phyloP scores from a whole-genome alignment of 495 filamentous ascomycete species.

The Annulohypoxylon moriforme region DNA sequence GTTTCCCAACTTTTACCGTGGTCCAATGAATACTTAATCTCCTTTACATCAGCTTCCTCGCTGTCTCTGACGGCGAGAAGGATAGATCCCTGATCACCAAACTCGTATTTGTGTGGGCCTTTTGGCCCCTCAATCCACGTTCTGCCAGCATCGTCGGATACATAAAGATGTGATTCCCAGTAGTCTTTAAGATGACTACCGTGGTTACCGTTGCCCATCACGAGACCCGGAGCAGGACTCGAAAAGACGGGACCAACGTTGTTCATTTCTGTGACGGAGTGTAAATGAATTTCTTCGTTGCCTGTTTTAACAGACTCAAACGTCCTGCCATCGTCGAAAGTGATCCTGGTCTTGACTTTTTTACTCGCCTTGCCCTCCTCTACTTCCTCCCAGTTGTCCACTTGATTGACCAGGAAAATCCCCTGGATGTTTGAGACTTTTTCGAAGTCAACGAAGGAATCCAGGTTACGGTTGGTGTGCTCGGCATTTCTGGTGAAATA shows the following conservation, averaged over 20 bases:
- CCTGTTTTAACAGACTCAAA: slow-evolving; percentile 66
- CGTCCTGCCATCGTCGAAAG: slow-evolving; percentile 90
- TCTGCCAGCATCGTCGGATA: slow-evolving; percentile 90
- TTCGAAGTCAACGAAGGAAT: slow-evolving; percentile 89
- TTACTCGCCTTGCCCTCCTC: slow-evolving; percentile 63
- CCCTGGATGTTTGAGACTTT: slow-evolving; percentile 90
- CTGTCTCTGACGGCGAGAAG: slow-evolving; percentile 84
- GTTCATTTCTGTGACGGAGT: slow-evolving; percentile 84
- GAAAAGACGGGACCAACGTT: slow-evolving; percentile 92
- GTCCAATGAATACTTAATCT: slow-evolving; percentile 82
- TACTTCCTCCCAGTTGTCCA: slow-evolving; percentile 85
- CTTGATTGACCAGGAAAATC: slow-evolving; percentile 87
- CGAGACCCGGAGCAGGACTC: slow-evolving; percentile 88
- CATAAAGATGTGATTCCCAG: slow-evolving; percentile 77
- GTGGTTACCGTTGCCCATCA: slow-evolving; percentile 93
- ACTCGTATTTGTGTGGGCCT: slow-evolving; percentile 93
- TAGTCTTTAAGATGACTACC: slow-evolving; percentile 73
- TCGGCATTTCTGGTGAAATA: slow-evolving; percentile 92
- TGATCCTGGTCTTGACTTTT: slow-evolving; percentile 81
- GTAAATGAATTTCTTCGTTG: slow-evolving; percentile 81
- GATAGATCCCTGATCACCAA: slow-evolving; percentile 90
- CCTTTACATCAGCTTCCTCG: slow-evolving; percentile 61
- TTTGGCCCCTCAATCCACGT: slow-evolving; percentile 81
- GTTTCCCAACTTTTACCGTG: slow-evolving; percentile 85
- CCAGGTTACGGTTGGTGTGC: slow-evolving; percentile 82